These are phyloP conservation scores for Lactarius pseudohatsudake DNA, from an alignment of 768 basidiomycete species.

Conservation along the genomic window DNA sequence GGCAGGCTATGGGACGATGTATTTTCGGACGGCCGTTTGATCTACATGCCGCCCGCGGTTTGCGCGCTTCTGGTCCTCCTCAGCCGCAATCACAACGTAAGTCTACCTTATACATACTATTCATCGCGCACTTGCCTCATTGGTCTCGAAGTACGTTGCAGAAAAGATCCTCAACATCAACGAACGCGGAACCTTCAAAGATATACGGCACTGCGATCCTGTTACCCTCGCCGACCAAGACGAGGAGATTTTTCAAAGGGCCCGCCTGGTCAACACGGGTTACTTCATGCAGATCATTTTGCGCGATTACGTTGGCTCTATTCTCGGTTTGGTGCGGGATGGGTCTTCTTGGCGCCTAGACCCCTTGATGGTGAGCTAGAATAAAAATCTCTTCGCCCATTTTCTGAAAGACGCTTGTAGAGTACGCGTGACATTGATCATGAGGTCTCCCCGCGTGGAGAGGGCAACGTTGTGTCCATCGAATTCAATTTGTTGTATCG, in stretches of 20 bases:
- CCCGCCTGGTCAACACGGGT: slow-evolving; percentile 71
- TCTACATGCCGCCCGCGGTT: slow-evolving; percentile 71
- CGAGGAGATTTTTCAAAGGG: slow-evolving; percentile 73
- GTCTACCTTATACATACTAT: slow-evolving; percentile 26
- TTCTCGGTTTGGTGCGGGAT: slow-evolving; percentile 68
- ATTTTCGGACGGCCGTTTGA: slow-evolving; percentile 64
- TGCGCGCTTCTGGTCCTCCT: slow-evolving; percentile 69
- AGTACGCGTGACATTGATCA: slow-evolving; percentile 52
- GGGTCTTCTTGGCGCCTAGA: slow-evolving; percentile 65
- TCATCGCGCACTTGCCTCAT: slow-evolving; percentile 1
- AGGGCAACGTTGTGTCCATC: slow-evolving; percentile 73
- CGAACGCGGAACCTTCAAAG: slow-evolving; percentile 50
- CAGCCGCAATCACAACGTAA: slow-evolving; percentile 71
- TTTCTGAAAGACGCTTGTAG: slow-evolving; percentile 35
- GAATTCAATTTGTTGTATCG: slow-evolving; percentile 66
- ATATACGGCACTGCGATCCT: slow-evolving; percentile 29
- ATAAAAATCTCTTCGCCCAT: background rate
- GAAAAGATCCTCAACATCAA: slow-evolving; percentile 67
- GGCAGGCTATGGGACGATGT: slow-evolving; percentile 68
- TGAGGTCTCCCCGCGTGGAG: slow-evolving; percentile 56
- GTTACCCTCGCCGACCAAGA: slow-evolving; percentile 49
- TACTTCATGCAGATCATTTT: slow-evolving; percentile 72
- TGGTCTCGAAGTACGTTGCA: slow-evolving; percentile 57
- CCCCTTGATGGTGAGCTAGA: slow-evolving; percentile 53
- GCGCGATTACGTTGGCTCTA: slow-evolving; percentile 70